Conservation (phyloP, 352 stramenopile species). For the Phytophthora colocasiae region DNA sequence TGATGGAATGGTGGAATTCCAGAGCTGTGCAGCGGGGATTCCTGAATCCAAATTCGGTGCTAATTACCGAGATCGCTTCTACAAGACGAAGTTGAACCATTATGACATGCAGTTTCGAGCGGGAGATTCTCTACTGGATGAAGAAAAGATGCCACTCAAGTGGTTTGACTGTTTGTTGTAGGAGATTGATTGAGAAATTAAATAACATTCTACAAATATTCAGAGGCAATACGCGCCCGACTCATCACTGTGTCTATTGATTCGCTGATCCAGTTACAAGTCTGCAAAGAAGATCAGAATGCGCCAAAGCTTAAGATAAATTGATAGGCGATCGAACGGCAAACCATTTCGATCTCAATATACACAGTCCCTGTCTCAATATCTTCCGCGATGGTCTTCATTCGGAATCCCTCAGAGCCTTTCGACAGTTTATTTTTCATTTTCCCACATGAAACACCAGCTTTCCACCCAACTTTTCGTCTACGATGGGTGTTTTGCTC, state of each 20-base stretch:
- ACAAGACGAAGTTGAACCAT: constrained; percentile 58
- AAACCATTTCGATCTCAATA: background rate
- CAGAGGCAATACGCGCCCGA: constrained; percentile 25
- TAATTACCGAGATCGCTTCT: constrained; percentile 45
- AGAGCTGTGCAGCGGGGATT: constrained; percentile 29
- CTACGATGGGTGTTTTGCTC: background rate
- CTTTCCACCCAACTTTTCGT: background rate
- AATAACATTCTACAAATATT: too few relatives aligned
- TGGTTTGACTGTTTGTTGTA: constrained; percentile 64
- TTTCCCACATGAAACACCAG: background rate
- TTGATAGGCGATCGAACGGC: constrained; percentile 6
- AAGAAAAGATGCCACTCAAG: constrained; percentile 52
- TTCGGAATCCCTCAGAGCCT: background rate
- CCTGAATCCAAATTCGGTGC: constrained; percentile 33
- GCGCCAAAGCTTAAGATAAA: constrained; percentile 6
- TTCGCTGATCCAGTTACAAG: background rate
- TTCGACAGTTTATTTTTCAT: background rate
- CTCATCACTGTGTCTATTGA: background rate
- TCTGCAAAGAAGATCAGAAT: constrained; percentile 3
- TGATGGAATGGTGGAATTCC: constrained; percentile 36
- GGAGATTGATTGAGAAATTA: background rate
- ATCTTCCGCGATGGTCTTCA: background rate
- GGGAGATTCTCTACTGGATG: constrained; percentile 45
- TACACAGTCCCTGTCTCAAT: too few relatives aligned
- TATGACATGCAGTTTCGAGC: constrained; percentile 50